Conservation (phyloP, 768 basidiomycete genomes). For the Symmetrospora coprosmae region DNA sequence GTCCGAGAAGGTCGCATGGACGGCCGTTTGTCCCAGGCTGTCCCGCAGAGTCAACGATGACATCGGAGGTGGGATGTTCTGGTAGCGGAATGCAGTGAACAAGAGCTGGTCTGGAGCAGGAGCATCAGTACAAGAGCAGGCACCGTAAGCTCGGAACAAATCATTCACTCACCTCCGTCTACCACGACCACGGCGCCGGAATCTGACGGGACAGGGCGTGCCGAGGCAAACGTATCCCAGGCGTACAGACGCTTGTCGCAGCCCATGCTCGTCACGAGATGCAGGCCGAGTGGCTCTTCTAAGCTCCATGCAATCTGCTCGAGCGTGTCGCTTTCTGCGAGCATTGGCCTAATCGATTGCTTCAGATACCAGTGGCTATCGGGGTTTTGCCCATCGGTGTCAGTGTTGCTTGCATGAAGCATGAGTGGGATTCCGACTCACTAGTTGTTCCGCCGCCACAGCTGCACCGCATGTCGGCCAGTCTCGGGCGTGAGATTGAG, state of each 20-base stretch:
- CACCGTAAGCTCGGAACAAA: too few relatives aligned
- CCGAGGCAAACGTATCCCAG: constrained; percentile 65
- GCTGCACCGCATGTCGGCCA: constrained; percentile 51
- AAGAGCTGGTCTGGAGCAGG: constrained; percentile 50
- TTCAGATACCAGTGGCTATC: constrained; percentile 79
- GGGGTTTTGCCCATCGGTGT: too few relatives aligned
- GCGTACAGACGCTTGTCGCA: constrained; percentile 48
- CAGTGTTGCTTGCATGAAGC: neutral
- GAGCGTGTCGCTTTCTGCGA: neutral
- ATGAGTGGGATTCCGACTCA: neutral
- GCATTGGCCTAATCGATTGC: constrained; percentile 54
- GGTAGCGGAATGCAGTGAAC: constrained; percentile 79
- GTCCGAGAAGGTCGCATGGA: constrained; percentile 53
- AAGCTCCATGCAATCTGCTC: constrained; percentile 67
- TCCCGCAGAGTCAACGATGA: constrained; percentile 44
- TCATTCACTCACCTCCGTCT: constrained; percentile 60
- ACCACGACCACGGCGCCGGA: constrained; percentile 76
- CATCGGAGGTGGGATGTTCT: constrained; percentile 99
- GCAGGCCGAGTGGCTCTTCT: constrained; percentile 53
- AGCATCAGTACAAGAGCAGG: neutral
- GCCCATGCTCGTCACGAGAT: constrained; percentile 39
- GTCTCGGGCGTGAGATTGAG: constrained; percentile 45
- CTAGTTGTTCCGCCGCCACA: constrained; percentile 90
- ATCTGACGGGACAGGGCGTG: constrained; percentile 50
- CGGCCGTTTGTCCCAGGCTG: constrained; percentile 41